These are phyloP conservation scores for Blastobotrys raffinosifermentans DNA, from an alignment of 1,139 yeast genomes.

Conservation along the genomic window DNA sequence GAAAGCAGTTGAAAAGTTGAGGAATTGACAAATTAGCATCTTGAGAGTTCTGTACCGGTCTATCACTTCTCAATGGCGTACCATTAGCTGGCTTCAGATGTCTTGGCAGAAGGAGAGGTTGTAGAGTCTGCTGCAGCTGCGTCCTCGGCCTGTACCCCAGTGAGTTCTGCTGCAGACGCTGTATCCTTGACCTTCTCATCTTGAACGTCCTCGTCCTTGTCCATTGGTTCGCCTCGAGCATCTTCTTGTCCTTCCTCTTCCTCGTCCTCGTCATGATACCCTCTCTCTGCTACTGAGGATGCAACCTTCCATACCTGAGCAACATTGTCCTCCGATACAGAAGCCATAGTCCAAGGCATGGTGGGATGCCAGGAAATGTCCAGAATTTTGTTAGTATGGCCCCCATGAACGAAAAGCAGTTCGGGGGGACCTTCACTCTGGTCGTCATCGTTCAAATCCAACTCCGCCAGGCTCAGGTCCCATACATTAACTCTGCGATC, in stretches of 20 bases:
- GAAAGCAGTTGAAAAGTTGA: too few species aligned
- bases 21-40: too few species aligned
- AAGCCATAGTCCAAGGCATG: constrained; percentile 71
- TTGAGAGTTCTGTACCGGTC: too few species aligned
- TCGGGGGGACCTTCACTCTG: constrained; percentile 40
- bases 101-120: too few species aligned
- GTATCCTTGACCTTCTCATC: background rate
- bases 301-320: constrained; percentile 72
- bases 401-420: constrained; percentile 57
- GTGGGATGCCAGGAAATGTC: constrained; percentile 85
- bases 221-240: background rate
- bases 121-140: background rate
- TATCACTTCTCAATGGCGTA: too few species aligned
- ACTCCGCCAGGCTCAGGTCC: constrained; percentile 48
- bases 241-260: constrained; percentile 17
- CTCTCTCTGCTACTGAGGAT: constrained; percentile 38
- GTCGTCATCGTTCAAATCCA: constrained; percentile 37
- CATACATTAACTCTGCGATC: constrained; percentile 73
- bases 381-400: constrained; percentile 83
- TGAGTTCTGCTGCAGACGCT: background rate
- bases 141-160: background rate
- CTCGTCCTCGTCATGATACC: constrained; percentile 37
- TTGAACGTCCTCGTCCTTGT: background rate
- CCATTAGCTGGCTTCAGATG: too few species aligned
- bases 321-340: constrained; percentile 87